Percentiles rank a stretch among this genome's conserved stretches.
phyloP scores from a whole-genome alignment of 768 basidiomycete species.

The Phylloporus scabripes region DNA sequence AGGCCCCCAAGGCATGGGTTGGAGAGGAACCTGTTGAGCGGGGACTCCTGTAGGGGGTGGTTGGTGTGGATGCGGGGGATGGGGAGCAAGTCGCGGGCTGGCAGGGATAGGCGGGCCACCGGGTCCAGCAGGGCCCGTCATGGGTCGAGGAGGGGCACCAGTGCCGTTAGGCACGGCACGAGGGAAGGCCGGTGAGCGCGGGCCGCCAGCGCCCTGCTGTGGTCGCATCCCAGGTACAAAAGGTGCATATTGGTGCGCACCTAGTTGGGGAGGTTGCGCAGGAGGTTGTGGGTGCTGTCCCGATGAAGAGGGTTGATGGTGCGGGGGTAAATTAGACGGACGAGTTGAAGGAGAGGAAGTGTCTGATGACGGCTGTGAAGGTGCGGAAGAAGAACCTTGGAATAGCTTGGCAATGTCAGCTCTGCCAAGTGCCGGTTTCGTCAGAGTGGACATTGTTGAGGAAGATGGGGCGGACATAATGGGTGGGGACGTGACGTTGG shows the following conservation, averaged over 20 bases:
- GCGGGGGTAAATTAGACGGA: constrained; percentile 47
- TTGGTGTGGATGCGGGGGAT: constrained; percentile 41
- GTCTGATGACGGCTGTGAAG: constrained; percentile 49
- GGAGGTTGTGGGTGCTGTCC: constrained; percentile 36
- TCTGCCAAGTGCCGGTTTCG: constrained; percentile 29
- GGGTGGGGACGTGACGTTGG: constrained; percentile 28
- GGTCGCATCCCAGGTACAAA: constrained; percentile 49
- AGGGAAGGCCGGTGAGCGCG: constrained; percentile 63
- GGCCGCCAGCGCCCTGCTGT: constrained; percentile 44
- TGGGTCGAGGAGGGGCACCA: constrained; percentile 46
- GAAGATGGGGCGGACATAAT: constrained; percentile 29
- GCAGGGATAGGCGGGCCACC: constrained; percentile 47
- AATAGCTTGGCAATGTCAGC: constrained; percentile 41
- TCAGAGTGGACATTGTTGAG: constrained; percentile 32
- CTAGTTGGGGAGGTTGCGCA: constrained; percentile 37
- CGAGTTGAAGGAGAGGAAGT: constrained; percentile 55
- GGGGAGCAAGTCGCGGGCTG: constrained; percentile 64
- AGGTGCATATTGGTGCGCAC: constrained; percentile 39
- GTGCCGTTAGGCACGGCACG: constrained; percentile 60
- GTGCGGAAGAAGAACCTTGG: constrained; percentile 31
- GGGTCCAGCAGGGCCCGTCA: constrained; percentile 45
- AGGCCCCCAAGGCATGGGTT: constrained; percentile 35
- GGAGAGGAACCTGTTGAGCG: constrained; percentile 38
- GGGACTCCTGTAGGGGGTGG: constrained; percentile 52
- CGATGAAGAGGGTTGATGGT: constrained; percentile 36